Percentiles rank a stretch among this genome's conserved stretches.
Evolutionary conservation across 331 rosid genomes (phyloP).

Genomic region (Spiraea crenata): DNA sequence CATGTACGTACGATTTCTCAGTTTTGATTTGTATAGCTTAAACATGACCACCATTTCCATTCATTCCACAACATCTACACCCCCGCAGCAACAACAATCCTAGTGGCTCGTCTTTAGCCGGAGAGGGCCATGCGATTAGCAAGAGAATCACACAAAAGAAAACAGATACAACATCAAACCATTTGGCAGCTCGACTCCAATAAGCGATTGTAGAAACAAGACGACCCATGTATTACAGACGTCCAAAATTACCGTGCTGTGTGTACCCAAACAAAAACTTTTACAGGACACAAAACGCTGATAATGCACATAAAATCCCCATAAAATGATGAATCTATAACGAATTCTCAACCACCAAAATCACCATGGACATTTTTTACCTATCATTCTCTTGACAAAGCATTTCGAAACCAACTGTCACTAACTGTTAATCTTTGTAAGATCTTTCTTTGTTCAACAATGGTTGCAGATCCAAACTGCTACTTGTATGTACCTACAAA

Average conservation of each 20-base stretch:
- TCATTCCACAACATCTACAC: too few species aligned
- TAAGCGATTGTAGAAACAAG: not conserved
- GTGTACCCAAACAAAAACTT: not conserved
- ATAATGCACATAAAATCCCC: constrained; percentile 11
- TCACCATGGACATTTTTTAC: constrained; percentile 2
- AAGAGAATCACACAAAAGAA: not conserved
- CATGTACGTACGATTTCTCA: too few species aligned
- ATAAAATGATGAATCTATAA: constrained; percentile 5
- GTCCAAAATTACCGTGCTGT: constrained; percentile 9
- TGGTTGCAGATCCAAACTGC: constrained; percentile 19
- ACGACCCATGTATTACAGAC: constrained; percentile 6
- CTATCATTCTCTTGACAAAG: constrained; percentile 6
- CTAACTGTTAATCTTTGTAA: constrained; percentile 18
- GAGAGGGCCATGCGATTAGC: not conserved
- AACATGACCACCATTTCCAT: too few species aligned
- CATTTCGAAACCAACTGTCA: not conserved
- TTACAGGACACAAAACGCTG: not conserved
- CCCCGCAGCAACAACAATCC: too few species aligned
- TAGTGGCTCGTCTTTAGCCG: too few species aligned
- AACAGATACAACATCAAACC: not conserved
- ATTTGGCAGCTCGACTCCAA: not conserved
- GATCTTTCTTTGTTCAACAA: constrained; percentile 15
- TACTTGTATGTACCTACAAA: constrained; percentile 10
- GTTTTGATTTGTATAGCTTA: too few species aligned
- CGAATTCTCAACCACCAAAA: constrained; percentile 1